Conservation (phyloP, 1,284 basidiomycete species). For the Rhodotorula sp. region DNA sequence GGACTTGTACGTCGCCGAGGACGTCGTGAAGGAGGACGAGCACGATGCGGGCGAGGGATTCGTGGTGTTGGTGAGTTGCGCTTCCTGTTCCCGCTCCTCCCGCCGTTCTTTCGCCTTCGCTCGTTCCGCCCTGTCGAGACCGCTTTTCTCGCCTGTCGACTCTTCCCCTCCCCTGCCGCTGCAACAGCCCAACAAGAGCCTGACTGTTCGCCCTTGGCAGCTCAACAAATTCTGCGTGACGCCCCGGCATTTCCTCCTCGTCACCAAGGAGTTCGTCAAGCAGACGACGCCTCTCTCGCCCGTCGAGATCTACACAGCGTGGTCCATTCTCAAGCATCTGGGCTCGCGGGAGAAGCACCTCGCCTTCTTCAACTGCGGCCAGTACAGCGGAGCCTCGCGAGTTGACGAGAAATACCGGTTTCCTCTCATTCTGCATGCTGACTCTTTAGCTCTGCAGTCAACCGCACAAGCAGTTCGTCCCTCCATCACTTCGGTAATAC, state of each 20-base stretch:
- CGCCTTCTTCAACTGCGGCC: constrained; percentile 43
- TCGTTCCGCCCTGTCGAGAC: too few species aligned
- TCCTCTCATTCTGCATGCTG: background rate
- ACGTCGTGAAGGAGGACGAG: constrained; percentile 33
- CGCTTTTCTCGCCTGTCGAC: background rate
- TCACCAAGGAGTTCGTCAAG: constrained; percentile 42
- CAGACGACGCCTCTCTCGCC: constrained; percentile 43
- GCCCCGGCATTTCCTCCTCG: constrained; percentile 44
- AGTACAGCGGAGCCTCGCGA: constrained; percentile 34
- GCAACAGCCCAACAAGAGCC: background rate
- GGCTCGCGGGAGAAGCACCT: constrained; percentile 37
- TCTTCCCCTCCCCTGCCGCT: too few species aligned
- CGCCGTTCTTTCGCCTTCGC: background rate
- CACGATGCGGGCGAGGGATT: constrained; percentile 29
- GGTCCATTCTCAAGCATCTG: constrained; percentile 40
- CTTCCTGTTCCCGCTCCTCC: background rate
- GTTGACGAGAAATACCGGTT: background rate
- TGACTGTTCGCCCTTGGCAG: constrained; percentile 5
- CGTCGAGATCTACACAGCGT: constrained; percentile 38
- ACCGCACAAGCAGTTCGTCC: constrained; percentile 41
- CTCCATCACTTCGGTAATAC: too few species aligned
- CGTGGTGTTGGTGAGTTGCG: constrained; percentile 28
- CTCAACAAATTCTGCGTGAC: constrained; percentile 46
- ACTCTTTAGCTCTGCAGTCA: constrained; percentile 13
- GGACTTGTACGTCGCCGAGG: constrained; percentile 35